Evolutionary conservation across 2,329 filamentous ascomycete genomes (phyloP).

Genomic region (Monosporascus cannonballus): DNA sequence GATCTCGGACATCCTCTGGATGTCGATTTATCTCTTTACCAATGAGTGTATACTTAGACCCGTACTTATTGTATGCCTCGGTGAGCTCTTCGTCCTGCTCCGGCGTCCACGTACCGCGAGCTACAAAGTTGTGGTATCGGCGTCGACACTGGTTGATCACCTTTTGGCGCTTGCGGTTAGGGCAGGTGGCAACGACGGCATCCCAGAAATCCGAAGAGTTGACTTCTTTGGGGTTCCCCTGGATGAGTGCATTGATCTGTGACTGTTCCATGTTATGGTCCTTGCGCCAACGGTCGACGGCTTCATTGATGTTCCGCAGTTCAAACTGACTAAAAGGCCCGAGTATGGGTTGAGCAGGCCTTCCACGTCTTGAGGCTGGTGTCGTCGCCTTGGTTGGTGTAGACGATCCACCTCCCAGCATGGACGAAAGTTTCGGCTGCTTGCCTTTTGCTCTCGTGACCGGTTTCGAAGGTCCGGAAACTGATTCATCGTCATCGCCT

Average conservation of each 20-base stretch:
- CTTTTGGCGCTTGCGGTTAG: slow-evolving; percentile 45
- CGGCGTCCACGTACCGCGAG: slow-evolving; percentile 51
- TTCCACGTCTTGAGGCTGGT: slow-evolving; percentile 1
- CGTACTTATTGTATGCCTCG: slow-evolving; percentile 38
- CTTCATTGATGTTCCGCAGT: slow-evolving; percentile 31
- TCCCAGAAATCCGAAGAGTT: slow-evolving; percentile 42
- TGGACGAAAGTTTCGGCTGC: slow-evolving; percentile 15
- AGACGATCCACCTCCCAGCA: slow-evolving; percentile 8
- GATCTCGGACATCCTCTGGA: slow-evolving; percentile 60
- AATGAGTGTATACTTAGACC: slow-evolving; percentile 57
- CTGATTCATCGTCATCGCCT: neutral
- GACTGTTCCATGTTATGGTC: slow-evolving; percentile 35
- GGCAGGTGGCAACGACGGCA: slow-evolving; percentile 39
- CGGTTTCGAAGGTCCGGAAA: slow-evolving; percentile 9
- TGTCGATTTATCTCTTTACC: slow-evolving; percentile 57
- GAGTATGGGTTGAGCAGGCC: slow-evolving; percentile 6
- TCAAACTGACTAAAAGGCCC: slow-evolving; percentile 41
- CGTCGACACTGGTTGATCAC: slow-evolving; percentile 53
- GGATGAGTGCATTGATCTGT: slow-evolving; percentile 43
- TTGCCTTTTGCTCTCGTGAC: slow-evolving; percentile 5
- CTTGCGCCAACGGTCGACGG: slow-evolving; percentile 38
- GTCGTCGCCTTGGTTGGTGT: neutral
- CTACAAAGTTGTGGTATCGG: slow-evolving; percentile 59
- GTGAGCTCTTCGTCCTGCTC: slow-evolving; percentile 53
- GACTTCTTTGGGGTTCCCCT: slow-evolving; percentile 15